Percentiles rank a stretch among this genome's conserved stretches.
These are phyloP conservation scores for Penicillium glabrum DNA, from an alignment of 2,329 filamentous ascomycete genomes.

Conservation along the genomic window DNA sequence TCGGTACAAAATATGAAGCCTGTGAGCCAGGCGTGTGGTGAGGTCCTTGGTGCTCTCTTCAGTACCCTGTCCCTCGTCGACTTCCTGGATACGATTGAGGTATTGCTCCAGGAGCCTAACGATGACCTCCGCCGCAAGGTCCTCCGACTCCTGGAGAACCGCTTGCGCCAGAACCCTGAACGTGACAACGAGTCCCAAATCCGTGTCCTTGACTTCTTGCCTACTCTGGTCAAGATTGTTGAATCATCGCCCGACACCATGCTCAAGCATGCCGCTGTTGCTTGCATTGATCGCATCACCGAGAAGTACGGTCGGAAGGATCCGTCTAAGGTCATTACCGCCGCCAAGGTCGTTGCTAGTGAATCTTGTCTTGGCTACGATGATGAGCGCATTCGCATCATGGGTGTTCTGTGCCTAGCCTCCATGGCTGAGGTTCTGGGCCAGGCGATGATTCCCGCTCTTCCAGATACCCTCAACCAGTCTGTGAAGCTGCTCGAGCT, in stretches of 20 bases:
- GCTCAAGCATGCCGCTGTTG: conserved; percentile 81
- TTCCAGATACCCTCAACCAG: conserved; percentile 73
- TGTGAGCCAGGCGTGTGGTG: conserved; percentile 52
- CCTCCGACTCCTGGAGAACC: conserved; percentile 74
- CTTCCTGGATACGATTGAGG: conserved; percentile 84
- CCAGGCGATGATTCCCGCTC: conserved; percentile 78
- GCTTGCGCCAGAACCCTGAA: conserved; percentile 71
- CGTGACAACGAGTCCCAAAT: conserved; percentile 67
- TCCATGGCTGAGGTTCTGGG: conserved; percentile 86
- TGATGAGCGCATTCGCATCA: conserved; percentile 71
- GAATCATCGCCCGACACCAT: conserved; percentile 68
- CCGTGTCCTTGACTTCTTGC: conserved; percentile 74
- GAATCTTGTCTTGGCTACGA: conserved; percentile 72
- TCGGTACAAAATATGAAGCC: conserved; percentile 36
- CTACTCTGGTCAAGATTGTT: conserved; percentile 75
- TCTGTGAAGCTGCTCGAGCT: conserved; percentile 69
- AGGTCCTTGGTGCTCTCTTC: conserved; percentile 75
- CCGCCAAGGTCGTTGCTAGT: conserved; percentile 75
- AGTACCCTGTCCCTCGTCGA: conserved; percentile 82
- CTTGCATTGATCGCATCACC: conserved; percentile 87
- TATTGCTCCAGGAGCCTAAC: conserved; percentile 73
- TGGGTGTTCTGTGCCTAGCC: conserved; percentile 85
- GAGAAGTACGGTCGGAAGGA: conserved; percentile 97
- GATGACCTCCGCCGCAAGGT: conserved; percentile 76
- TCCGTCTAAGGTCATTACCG: conserved; percentile 69